phyloP scores from a whole-genome alignment of 371 early-diverging fungal species.

The Mucor racemosus region DNA sequence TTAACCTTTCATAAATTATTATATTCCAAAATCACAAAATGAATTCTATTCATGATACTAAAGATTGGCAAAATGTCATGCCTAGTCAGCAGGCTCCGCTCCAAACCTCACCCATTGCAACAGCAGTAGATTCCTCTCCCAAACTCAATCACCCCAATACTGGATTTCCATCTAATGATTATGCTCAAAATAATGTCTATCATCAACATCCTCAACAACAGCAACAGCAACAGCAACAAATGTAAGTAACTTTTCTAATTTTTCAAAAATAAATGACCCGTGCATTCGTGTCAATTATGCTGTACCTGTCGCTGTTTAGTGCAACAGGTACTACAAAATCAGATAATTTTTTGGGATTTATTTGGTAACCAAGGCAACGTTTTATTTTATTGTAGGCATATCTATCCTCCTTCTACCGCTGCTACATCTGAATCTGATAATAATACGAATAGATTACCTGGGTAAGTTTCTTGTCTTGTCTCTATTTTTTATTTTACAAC shows the following conservation, averaged over 20 bases:
- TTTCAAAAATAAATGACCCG: background rate
- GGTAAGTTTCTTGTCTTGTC: slow-evolving; percentile 18
- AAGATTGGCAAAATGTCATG: slow-evolving; percentile 19
- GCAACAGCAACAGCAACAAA: background rate
- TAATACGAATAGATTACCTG: slow-evolving; percentile 20
- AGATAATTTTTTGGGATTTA: background rate
- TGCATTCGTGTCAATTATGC: slow-evolving; percentile 21
- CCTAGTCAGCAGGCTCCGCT: slow-evolving; percentile 13
- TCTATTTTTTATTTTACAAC: slow-evolving; percentile 5
- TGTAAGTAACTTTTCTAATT: background rate
- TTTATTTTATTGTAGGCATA: background rate
- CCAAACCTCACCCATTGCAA: slow-evolving; percentile 14
- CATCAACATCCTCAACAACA: background rate
- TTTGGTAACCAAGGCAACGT: background rate
- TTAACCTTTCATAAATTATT: background rate
- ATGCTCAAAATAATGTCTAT: slow-evolving; percentile 1
- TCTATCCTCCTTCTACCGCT: background rate
- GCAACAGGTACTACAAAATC: slow-evolving; percentile 28
- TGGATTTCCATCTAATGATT: background rate
- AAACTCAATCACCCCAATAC: slow-evolving; percentile 8
- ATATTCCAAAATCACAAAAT: background rate
- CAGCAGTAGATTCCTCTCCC: slow-evolving; percentile 12
- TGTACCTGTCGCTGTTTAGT: slow-evolving; percentile 35
- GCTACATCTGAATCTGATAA: slow-evolving; percentile 11
- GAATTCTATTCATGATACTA: slow-evolving; percentile 6